Base-by-base conservation (phyloP, 2,329 filamentous ascomycete genomes). In the Truncatella angustata region DNA sequence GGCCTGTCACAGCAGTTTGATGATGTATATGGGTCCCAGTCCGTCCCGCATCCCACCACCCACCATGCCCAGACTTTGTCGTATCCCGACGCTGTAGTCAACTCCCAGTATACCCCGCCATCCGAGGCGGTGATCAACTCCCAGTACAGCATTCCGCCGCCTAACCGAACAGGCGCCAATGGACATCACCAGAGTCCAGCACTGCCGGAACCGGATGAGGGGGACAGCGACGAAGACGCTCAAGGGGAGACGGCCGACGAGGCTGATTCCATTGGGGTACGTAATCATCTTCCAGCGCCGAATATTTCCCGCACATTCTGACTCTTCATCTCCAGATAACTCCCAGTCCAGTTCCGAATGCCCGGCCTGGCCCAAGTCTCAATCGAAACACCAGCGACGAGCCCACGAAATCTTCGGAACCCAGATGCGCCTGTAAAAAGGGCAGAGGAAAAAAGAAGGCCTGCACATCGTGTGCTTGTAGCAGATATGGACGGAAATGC, bases 401-500 rank as follows among this genome's bases (percentile, higher is more conserved):
- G 37, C 60, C 52, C 49, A 58, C 51, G 48, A 63, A 57, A 50
- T 56, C 45, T 36, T 58, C 50, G 24, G 63, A 65, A 44, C 59
- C 59, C 16, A 63, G 60, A 47, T 68, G 66, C 46, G 58, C 63
- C 20, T 68, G 66, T 49, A 68, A 67, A 37, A 68, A 65, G 34
- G 64, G 63, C 9, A 64, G 66, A 3, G 66, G 66, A 2, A 66
- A 66, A 54, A 68, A 67, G 57, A 67, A 65, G 49, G 59, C 62
- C 20, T 68, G 66, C 43, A 55, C 60, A 16, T 61, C 61, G n/a
- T 68, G 66, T 21, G 63, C 56, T 45, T 68, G 66, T 39, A 67
- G 62, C 51, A 65, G 63, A 55, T 65, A 67, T 24, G 65, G 66
- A 9, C 54, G 63, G 7, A 56, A 56, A 40, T 68, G 66, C 40